Conservation (phyloP, 768 basidiomycete genomes). For the Collybiopsis luxurians region DNA sequence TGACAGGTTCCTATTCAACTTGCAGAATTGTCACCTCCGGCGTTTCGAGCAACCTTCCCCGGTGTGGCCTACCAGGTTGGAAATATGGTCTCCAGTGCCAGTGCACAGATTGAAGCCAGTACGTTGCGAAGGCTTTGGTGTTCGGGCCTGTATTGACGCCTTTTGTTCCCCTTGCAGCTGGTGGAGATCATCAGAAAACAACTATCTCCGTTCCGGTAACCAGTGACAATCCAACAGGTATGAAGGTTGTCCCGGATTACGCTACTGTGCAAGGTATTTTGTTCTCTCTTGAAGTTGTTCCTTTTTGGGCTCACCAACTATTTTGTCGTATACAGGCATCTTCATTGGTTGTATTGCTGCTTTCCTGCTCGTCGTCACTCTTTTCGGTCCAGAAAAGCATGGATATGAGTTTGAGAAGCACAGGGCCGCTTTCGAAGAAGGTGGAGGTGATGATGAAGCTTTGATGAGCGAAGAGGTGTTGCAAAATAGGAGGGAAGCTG, state of each 20-base stretch:
- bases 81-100: constrained; percentile 72
- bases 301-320: too few relatives aligned
- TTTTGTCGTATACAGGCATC: constrained; percentile 39
- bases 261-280: constrained; percentile 68
- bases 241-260: constrained; percentile 55
- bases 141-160: neutral
- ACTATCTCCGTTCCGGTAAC: constrained; percentile 39
- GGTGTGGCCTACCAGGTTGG: constrained; percentile 85
- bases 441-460: constrained; percentile 48
- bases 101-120: constrained; percentile 75
- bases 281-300: too few relatives aligned
- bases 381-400: constrained; percentile 77
- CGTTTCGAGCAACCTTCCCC: constrained; percentile 85
- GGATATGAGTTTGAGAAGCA: constrained; percentile 82
- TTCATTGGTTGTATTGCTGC: constrained; percentile 80
- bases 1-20: constrained; percentile 68
- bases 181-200: constrained; percentile 54
- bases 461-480: constrained; percentile 16
- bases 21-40: constrained; percentile 82
- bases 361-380: constrained; percentile 71
- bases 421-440: constrained; percentile 77
- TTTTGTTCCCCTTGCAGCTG: constrained; percentile 25
- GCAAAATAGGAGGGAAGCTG: neutral
- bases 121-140: neutral
- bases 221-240: constrained; percentile 6